Percentiles rank a stretch among this genome's conserved stretches.
Evolutionary conservation across 1,139 yeast species (phyloP).

Genomic region (Scheffersomyces quercinus): DNA sequence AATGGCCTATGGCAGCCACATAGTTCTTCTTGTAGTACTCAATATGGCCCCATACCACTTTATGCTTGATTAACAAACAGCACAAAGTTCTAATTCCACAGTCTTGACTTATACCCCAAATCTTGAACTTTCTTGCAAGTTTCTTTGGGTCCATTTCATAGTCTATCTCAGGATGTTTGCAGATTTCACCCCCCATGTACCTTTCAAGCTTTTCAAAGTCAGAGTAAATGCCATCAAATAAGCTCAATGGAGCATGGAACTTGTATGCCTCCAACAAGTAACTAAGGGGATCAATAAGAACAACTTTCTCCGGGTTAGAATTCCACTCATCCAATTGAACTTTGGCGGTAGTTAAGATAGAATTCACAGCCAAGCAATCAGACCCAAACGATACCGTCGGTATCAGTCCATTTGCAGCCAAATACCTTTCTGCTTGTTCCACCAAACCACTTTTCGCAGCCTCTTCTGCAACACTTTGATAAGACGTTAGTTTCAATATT

Average conservation of each 20-base stretch:
- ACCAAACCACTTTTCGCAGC: background rate
- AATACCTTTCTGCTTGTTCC: constrained; percentile 20
- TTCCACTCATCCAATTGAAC: background rate
- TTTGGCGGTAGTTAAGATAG: constrained; percentile 1
- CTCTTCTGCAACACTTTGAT: background rate
- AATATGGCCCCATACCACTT: constrained; percentile 17
- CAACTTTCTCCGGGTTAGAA: background rate
- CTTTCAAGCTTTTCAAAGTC: constrained; percentile 1
- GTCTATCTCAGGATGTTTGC: constrained; percentile 16
- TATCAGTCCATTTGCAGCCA: constrained; percentile 8
- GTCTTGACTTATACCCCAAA: constrained; percentile 7
- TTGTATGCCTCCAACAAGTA: constrained; percentile 16
- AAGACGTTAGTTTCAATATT: background rate
- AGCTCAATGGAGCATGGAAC: constrained; percentile 21
- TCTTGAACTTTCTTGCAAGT: constrained; percentile 12
- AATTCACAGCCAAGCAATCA: constrained; percentile 5
- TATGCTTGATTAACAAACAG: constrained; percentile 14
- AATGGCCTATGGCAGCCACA: constrained; percentile 10
- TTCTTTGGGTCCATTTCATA: constrained; percentile 11
- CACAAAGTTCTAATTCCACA: constrained; percentile 6
- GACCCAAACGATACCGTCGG: constrained; percentile 6
- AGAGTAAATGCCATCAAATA: constrained; percentile 13
- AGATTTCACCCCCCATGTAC: constrained; percentile 12
- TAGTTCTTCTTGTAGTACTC: constrained; percentile 9
- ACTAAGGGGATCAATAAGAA: constrained; percentile 3